Evolutionary conservation across 2,329 filamentous ascomycete species (phyloP).

Genomic region (Zasmidium angulare): DNA sequence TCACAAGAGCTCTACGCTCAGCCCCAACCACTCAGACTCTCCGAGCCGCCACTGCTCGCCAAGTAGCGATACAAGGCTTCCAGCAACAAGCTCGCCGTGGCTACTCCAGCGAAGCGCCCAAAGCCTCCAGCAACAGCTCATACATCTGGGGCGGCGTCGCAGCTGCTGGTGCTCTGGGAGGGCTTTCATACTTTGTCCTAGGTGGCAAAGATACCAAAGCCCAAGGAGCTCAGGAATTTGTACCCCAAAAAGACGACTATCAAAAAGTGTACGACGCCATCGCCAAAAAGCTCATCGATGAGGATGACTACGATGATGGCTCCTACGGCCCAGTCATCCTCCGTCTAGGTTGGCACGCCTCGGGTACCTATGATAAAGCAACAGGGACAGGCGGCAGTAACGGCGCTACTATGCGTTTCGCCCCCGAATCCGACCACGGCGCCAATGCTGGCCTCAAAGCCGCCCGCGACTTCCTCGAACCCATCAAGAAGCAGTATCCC

Average conservation of each 20-base stretch:
- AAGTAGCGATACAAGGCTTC: constrained; percentile 63
- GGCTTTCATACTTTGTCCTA: constrained; percentile 67
- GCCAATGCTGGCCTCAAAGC: constrained; percentile 87
- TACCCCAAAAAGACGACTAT: constrained; percentile 81
- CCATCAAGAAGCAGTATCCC: constrained; percentile 84
- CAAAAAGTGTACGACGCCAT: constrained; percentile 92
- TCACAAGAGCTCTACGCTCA: constrained; percentile 40
- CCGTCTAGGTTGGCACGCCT: constrained; percentile 90
- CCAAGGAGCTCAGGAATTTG: constrained; percentile 51
- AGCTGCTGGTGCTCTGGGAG: constrained; percentile 61
- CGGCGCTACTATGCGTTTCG: constrained; percentile 94
- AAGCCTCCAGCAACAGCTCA: constrained; percentile 40
- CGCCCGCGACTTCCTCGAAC: constrained; percentile 90
- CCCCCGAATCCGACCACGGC: constrained; percentile 83
- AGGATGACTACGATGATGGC: constrained; percentile 94
- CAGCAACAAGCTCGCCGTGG: constrained; percentile 73
- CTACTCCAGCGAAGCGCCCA: constrained; percentile 58
- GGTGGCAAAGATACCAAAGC: constrained; percentile 49
- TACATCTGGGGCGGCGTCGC: constrained; percentile 57
- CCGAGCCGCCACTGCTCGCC: constrained; percentile 58
- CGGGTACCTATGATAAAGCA: constrained; percentile 85
- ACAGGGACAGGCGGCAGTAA: constrained; percentile 92
- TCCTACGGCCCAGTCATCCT: constrained; percentile 91
- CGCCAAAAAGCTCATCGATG: constrained; percentile 75
- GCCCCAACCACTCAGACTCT: constrained; percentile 53